phyloP scores from a whole-genome alignment of 148 eudicot genomes.

The Rhododendron simsii region DNA sequence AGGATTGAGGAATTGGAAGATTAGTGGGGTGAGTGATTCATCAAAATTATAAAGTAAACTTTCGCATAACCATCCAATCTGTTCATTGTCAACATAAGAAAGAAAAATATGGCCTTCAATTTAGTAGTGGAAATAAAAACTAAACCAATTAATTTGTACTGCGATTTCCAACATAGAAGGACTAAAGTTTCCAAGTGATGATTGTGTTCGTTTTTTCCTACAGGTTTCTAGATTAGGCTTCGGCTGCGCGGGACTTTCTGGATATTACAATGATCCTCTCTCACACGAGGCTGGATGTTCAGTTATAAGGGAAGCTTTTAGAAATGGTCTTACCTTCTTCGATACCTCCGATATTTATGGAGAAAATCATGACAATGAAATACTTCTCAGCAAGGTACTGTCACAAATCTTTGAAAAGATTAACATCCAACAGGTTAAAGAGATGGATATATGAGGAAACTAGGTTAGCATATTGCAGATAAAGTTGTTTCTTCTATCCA shows the following conservation, averaged over 20 bases:
- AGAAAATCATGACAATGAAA: conserved; percentile 34
- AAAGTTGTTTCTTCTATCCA: not conserved
- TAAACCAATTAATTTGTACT: not conserved
- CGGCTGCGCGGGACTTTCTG: conserved; percentile 45
- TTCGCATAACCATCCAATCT: not conserved
- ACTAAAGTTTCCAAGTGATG: not conserved
- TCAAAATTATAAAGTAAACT: not conserved
- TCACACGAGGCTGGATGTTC: conserved; percentile 38
- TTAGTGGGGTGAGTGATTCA: not conserved
- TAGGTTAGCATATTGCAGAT: not conserved
- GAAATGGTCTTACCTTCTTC: conserved; percentile 39
- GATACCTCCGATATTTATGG: conserved; percentile 44
- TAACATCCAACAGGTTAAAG: not conserved
- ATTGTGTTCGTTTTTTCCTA: not conserved
- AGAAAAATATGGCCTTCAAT: not conserved
- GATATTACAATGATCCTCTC: conserved; percentile 33
- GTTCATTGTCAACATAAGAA: not conserved
- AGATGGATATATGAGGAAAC: too few relatives aligned
- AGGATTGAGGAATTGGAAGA: not conserved
- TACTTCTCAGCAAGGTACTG: conserved; percentile 45
- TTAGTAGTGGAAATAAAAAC: not conserved
- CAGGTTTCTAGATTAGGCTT: conserved; percentile 48
- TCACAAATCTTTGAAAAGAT: not conserved
- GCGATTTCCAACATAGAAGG: too few relatives aligned
- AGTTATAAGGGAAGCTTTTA: conserved; percentile 35